A percentile compares a stretch with the other conserved stretches of the same genome.
These are phyloP conservation scores for Kalmusia sp. DNA, from an alignment of 2,329 filamentous ascomycete species.

Conservation along the genomic window DNA sequence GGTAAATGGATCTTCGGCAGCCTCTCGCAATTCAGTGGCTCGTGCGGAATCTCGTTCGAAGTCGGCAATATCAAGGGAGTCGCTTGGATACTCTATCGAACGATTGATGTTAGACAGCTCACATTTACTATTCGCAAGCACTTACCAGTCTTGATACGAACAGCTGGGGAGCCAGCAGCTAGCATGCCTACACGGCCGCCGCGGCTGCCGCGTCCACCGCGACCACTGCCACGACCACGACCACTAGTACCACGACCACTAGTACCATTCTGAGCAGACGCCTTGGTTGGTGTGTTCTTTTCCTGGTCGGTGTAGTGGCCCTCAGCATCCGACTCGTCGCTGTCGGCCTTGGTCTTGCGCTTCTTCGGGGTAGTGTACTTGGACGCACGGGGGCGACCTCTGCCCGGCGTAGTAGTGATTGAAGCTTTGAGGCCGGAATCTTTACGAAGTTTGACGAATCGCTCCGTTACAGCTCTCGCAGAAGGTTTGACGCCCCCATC, in stretches of 20 bases:
- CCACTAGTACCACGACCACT: neutral
- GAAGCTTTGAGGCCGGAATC: conserved; percentile 4
- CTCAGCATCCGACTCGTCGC: conserved; percentile 22
- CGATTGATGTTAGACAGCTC: neutral
- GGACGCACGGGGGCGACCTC: neutral
- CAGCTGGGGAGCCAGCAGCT: neutral
- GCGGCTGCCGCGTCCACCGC: neutral
- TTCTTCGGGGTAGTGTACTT: conserved; percentile 18
- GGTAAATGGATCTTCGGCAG: conserved; percentile 1
- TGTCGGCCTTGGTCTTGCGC: conserved; percentile 14
- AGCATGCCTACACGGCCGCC: neutral
- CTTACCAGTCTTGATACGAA: conserved; percentile 12
- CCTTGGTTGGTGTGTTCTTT: conserved; percentile 7
- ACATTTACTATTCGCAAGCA: neutral
- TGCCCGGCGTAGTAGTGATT: neutral
- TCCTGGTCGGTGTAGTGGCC: conserved; percentile 13
- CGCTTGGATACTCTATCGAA: neutral
- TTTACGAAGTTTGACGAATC: conserved; percentile 21
- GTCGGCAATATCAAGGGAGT: neutral
- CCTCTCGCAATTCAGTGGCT: neutral
- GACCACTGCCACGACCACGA: neutral
- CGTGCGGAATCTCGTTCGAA: neutral
- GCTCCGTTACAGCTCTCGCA: conserved; percentile 22
- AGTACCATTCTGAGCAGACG: neutral
- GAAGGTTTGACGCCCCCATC: conserved; percentile 17